Evolutionary conservation across 2,329 filamentous ascomycete genomes (phyloP), one percentile per base, ranked within the genome.

Genomic region (Colletotrichum sp.): DNA sequence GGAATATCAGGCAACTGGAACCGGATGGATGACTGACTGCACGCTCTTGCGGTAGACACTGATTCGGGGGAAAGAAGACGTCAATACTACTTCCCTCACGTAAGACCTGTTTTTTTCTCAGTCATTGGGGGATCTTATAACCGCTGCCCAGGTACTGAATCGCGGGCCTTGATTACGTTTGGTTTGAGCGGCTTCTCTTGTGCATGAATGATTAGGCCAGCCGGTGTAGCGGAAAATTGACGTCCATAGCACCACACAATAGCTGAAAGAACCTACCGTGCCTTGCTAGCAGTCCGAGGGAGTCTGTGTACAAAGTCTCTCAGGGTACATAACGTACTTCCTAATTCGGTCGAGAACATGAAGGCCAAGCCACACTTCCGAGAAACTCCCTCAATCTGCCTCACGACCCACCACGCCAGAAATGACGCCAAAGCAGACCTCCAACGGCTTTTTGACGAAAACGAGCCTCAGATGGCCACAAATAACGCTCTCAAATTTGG

Each of bases 351-450:
- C 9, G 6, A 21, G 10, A 32, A 10, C n/a, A 34, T 36, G 26
- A n/a, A 36, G 59, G 59, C 69, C 62, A 72, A 72, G 52, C 52
- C 49, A 69, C 34, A 28, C 30, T 30, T n/a, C 16, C 57, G 57
- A 55, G 52, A 74, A 70, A 70, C 71, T 67, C 70, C 70, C 71
- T 74, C 71, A 74, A 74, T 57, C 57, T n/a, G 32, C 71, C 71
- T 74, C 66, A 70, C 21, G 10, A 63, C 66, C 66, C 66, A 52
- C 55, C 13, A 24, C 6, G 39, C 16, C 62, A 8, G 64, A 24
- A 63, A 39, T 44, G 16, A 16, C 30, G n/a, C 7, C 32, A 44
- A 26, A 66, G 34, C 34, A 28, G 21, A 21, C 36, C 28, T 24
- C 15, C 63, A 28, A 44, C 30, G 32, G 21, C 63, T 15, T 10